Evolutionary conservation across 1,284 basidiomycete species (phyloP), one percentile per base, ranked within the genome.

Genomic region (Grifola frondosa): DNA sequence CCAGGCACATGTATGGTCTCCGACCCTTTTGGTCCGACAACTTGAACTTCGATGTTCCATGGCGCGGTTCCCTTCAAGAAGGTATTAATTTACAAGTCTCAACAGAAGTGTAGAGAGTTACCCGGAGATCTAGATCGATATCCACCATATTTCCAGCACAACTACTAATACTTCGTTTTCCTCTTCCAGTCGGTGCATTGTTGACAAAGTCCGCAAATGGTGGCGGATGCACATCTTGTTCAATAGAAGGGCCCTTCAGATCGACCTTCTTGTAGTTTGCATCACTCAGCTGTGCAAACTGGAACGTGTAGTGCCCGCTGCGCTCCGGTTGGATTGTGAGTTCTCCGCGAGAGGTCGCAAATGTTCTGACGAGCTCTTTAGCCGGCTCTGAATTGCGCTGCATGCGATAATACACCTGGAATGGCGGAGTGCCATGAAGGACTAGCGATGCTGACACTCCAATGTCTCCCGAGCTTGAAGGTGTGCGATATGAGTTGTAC

Each of bases 261-360:
- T 80, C 75, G 12, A 92, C 73, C 50, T 81, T 81, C 53, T 78
- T 74, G 67, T 99, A 98, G 63, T 93, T 84, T 16, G 78, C 75
- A 63, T 99, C 96, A 59, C 86, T 88, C 37, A 99, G 68, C 31
- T 81, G 73, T 9, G 78, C 67, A 67, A 97, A 95, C 1, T 77
- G 80, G 70, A 97, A 97, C 13, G 81, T 81, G 63, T 97, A 97
- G 52, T 88, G 84, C 8, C 96, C 96, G 51, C 92, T 90, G 33
- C 80, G 80, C 31, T 93, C 87, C 1, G 95, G 95, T 58, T 93
- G 87, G 33, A 97, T 71, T 6, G 84, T 86, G 50, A 98, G 71
- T 61, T 96, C 89, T 36, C 88, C 91, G 17, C 91, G 80, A 15
- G 89, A 87, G 21, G 73, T 75, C 3, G 79, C 59, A 63, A 94